Percentiles rank a stretch among this genome's conserved stretches.
These are phyloP conservation scores for Didymella arachidicola DNA, from an alignment of 2,329 filamentous ascomycete species.

Conservation along the genomic window DNA sequence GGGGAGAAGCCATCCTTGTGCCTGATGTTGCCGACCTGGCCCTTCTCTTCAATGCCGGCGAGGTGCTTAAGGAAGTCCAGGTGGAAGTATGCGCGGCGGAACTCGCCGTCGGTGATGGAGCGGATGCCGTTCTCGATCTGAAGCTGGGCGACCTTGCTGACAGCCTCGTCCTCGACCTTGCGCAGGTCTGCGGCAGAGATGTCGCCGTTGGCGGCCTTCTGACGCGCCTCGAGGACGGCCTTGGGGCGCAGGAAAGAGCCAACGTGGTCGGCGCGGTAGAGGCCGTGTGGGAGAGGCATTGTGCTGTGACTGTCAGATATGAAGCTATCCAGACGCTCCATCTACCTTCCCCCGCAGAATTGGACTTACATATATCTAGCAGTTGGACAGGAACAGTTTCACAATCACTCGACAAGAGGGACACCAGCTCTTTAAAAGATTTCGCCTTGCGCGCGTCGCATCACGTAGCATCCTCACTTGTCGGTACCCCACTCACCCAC, in stretches of 20 bases:
- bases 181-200: conserved; percentile 57
- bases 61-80: conserved; percentile 66
- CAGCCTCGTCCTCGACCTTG: conserved; percentile 60
- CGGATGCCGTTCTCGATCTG: conserved; percentile 60
- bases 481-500: conserved; percentile 40
- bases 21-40: conserved; percentile 55
- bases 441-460: conserved; percentile 4
- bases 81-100: conserved; percentile 65
- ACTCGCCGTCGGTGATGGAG: conserved; percentile 65
- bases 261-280: conserved; percentile 62
- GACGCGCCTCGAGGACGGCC: conserved; percentile 59
- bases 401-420: background rate
- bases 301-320: conserved; percentile 13
- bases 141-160: conserved; percentile 58
- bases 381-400: background rate
- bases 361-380: background rate
- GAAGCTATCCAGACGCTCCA: background rate
- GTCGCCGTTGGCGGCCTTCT: conserved; percentile 56
- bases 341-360: background rate
- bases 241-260: conserved; percentile 63
- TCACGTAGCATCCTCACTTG: conserved; percentile 14
- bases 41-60: conserved; percentile 61
- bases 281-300: conserved; percentile 51
- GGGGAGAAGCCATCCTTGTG: conserved; percentile 58
- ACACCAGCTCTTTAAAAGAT: conserved; percentile 10